Evolutionary conservation across 331 rosid genomes (phyloP).

Genomic region (Quercus tomentella): DNA sequence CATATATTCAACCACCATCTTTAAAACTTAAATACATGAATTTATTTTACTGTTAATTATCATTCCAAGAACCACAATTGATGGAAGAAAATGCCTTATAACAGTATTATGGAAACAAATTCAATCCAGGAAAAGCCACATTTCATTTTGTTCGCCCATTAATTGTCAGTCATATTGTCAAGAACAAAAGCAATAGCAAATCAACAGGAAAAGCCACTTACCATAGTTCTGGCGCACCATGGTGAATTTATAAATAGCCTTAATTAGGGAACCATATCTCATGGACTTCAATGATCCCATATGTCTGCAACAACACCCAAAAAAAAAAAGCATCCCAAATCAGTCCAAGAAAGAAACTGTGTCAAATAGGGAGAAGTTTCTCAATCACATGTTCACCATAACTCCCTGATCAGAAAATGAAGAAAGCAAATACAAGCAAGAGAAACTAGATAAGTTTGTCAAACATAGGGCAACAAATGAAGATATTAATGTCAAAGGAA

Average conservation of each 20-base stretch:
- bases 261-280: slow-evolving; percentile 65
- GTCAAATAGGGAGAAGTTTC: background rate
- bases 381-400: background rate
- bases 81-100: background rate
- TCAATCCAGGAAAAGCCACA: no score
- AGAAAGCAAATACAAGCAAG: background rate
- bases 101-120: background rate
- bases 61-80: background rate
- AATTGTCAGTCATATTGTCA: background rate
- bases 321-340: background rate
- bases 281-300: slow-evolving; percentile 60
- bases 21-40: background rate
- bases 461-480: background rate
- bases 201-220: slow-evolving; percentile 22
- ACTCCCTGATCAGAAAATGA: background rate
- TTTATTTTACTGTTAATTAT: background rate
- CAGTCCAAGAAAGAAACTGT: slow-evolving; percentile 7
- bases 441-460: background rate
- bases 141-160: background rate
- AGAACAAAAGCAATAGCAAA: background rate
- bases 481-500: background rate
- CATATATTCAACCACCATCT: background rate
- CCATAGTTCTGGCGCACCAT: slow-evolving; percentile 75
- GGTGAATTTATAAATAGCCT: slow-evolving; percentile 54
- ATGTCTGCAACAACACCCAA: slow-evolving; percentile 39